Evolutionary conservation across 108 stramenopile genomes (phyloP).

Genomic region (Schizochytrium sp.): DNA sequence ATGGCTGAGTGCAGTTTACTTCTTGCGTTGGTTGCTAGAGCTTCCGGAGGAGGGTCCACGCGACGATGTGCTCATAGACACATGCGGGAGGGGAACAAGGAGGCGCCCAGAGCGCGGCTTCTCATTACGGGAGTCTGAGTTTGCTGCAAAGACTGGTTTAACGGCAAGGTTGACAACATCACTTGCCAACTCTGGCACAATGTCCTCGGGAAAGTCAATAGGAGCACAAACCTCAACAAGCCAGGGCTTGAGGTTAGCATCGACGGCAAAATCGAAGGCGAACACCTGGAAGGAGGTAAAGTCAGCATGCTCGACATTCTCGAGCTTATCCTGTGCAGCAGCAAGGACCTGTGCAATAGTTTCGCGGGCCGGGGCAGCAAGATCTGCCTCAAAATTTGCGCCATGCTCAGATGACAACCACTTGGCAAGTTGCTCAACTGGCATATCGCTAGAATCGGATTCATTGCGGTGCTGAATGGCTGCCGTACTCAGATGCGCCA

Average conservation of each 20-base stretch:
- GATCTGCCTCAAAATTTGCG: neutral
- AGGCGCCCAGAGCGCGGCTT: neutral
- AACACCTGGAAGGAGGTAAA: conserved; percentile 61
- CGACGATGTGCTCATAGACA: neutral
- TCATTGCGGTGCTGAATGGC: conserved; percentile 12
- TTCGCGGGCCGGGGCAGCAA: neutral
- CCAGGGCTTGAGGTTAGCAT: conserved; percentile 58
- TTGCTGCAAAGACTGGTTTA: neutral
- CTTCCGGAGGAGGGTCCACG: neutral
- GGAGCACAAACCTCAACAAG: conserved; percentile 49
- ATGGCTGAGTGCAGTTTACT: neutral
- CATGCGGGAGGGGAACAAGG: neutral
- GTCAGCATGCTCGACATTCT: neutral
- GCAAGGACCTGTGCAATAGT: conserved; percentile 42
- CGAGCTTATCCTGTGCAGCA: conserved; percentile 43
- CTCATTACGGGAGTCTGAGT: neutral
- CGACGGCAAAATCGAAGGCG: conserved; percentile 60
- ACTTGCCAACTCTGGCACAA: neutral
- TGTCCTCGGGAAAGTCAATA: conserved; percentile 47
- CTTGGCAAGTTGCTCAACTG: conserved; percentile 37
- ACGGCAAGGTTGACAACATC: conserved; percentile 43
- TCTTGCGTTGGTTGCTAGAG: conserved; percentile 28
- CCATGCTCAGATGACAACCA: conserved; percentile 41
- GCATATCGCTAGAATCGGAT: neutral
- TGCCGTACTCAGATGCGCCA: conserved; percentile 40